Conservation (phyloP, 345 rosid species). For the Erysimum cheiranthoides region DNA sequence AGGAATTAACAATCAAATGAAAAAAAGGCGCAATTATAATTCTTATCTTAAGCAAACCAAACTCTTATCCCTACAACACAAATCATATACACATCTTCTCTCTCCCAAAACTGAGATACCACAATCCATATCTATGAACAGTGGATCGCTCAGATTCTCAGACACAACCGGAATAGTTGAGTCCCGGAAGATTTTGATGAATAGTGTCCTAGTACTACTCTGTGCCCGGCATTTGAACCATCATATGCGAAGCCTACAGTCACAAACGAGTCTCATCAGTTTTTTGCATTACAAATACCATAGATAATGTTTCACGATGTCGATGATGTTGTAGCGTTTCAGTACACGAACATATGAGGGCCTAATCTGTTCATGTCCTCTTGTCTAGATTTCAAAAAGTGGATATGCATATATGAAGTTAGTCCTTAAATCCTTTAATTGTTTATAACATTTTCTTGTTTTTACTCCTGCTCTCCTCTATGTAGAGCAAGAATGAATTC, state of each 20-base stretch:
- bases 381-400: not conserved
- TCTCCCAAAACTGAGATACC: constrained; percentile 33
- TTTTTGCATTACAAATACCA: constrained; percentile 18
- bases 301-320: not conserved
- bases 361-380: constrained; percentile 13
- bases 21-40: constrained; percentile 12
- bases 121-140: constrained; percentile 29
- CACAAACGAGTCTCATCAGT: constrained; percentile 8
- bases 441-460: not conserved
- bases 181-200: constrained; percentile 36
- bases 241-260: constrained; percentile 65
- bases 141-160: constrained; percentile 32
- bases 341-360: not conserved
- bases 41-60: constrained; percentile 30
- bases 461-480: not conserved
- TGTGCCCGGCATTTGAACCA: constrained; percentile 64
- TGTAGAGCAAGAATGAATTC: not conserved
- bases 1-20: constrained; percentile 28
- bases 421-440: not conserved
- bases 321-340: not conserved
- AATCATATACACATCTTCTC: constrained; percentile 39
- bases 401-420: constrained; percentile 14
- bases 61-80: constrained; percentile 37
- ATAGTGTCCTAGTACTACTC: constrained; percentile 46
- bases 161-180: constrained; percentile 28